Conservation (phyloP, 1,284 basidiomycete genomes). For the Boletus semigastroideus region DNA sequence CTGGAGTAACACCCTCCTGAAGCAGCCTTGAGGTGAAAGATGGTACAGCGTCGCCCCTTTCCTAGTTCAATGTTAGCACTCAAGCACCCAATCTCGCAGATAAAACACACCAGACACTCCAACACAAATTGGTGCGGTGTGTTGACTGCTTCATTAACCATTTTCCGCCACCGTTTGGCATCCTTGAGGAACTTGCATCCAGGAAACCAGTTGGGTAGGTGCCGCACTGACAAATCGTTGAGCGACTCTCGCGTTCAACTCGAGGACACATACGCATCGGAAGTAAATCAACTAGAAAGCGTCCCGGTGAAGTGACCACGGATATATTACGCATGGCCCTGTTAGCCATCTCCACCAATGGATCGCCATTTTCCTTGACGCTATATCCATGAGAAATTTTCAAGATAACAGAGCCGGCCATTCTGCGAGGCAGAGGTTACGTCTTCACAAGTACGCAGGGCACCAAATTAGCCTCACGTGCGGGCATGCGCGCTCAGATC, state of each 20-base stretch:
- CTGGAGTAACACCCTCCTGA: slow-evolving; percentile 6
- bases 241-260: too few relatives aligned
- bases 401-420: slow-evolving; percentile 2
- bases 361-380: slow-evolving; percentile 12
- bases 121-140: slow-evolving; percentile 39
- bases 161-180: slow-evolving; percentile 37
- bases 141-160: slow-evolving; percentile 34
- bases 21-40: slow-evolving; percentile 36
- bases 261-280: slow-evolving; percentile 23
- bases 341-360: slow-evolving; percentile 18
- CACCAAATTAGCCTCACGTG: slow-evolving; percentile 9
- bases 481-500: background rate
- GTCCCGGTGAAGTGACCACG: slow-evolving; percentile 5
- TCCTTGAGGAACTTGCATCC: slow-evolving; percentile 43
- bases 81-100: background rate
- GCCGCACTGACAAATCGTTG: slow-evolving; percentile 29
- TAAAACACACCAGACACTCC: slow-evolving; percentile 36
- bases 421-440: too few relatives aligned
- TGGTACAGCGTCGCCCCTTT: slow-evolving; percentile 35
- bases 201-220: slow-evolving; percentile 48
- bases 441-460: background rate
- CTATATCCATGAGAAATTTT: slow-evolving; percentile 19
- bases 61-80: slow-evolving; percentile 28
- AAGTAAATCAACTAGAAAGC: slow-evolving; percentile 29
- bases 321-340: slow-evolving; percentile 16